Evolutionary conservation across 257 asterid species (phyloP), one percentile per base, ranked within the genome.

Genomic region (Gynochthodes officinalis): DNA sequence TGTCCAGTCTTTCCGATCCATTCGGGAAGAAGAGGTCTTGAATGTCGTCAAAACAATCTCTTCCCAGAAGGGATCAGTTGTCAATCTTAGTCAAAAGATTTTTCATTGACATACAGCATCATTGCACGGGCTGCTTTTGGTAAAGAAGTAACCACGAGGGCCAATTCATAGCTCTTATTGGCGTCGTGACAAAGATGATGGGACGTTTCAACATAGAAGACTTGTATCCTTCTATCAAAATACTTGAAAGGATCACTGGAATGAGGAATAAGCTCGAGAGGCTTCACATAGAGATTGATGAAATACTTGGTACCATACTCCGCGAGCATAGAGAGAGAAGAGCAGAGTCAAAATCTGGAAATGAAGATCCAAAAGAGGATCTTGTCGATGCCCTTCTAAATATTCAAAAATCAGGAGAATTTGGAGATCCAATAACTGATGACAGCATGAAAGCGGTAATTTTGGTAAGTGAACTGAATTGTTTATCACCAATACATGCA

Each of bases 331-430:
- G 12, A 18, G 60, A 42, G 2, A 55, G 58, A 15, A 19, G 49
- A 7, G 19, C 18, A 1, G 19, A 64, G 6, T 15, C 71, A 37
- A 40, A 35, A 13, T 21, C 27, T 25, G 19, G 1, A 7, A 4
- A 23, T 39, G 46, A 19, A 16, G 59, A 53, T 0, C 44, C 4
- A 30, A 44, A 67, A 25, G 70, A 67, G 61, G 79, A 75, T 37
- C 55, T 75, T 5, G 79, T 75, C 30, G 79, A 67, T 37, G 79
- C 67, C 23, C 79, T 75, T 44, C 35, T 75, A 4, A 57, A 63
- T 4, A 7, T 75, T 37, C 62, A 66, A 21, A 30, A 75, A 30
- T 60, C 33, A 0, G 64, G 44, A 2, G 79, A 57, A 19, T 75
- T 60, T 46, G 70, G 68, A 10, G 48, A 40, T 30, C 46, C 63